phyloP scores from a whole-genome alignment of 2,329 filamentous ascomycete species.

The Camptophora hylomeconis region DNA sequence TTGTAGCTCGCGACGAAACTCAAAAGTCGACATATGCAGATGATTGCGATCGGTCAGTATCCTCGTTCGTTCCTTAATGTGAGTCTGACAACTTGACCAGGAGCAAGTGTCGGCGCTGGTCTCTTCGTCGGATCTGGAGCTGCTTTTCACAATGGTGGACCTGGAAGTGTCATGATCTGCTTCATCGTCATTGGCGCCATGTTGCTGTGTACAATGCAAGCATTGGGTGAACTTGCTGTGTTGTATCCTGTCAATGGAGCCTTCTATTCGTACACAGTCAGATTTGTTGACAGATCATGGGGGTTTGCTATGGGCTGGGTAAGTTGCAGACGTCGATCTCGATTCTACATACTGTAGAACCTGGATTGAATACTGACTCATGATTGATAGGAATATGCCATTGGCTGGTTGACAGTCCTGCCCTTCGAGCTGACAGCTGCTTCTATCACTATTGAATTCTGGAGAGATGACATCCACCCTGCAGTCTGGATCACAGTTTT shows the following conservation, averaged over 20 bases:
- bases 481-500: slow-evolving; percentile 54
- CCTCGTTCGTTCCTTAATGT: background rate
- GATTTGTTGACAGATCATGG: slow-evolving; percentile 35
- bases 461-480: slow-evolving; percentile 18
- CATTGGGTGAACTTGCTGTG: slow-evolving; percentile 68
- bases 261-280: slow-evolving; percentile 56
- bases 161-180: slow-evolving; percentile 24
- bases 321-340: slow-evolving; percentile 20
- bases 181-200: slow-evolving; percentile 49
- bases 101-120: slow-evolving; percentile 24
- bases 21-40: slow-evolving; percentile 18
- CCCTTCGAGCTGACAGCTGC: slow-evolving; percentile 15
- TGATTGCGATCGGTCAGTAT: slow-evolving; percentile 18
- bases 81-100: slow-evolving; percentile 4
- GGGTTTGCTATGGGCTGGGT: slow-evolving; percentile 33
- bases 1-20: slow-evolving; percentile 8
- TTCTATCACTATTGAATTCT: slow-evolving; percentile 14
- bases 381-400: slow-evolving; percentile 12
- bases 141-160: slow-evolving; percentile 25
- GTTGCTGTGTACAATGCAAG: slow-evolving; percentile 28
- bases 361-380: slow-evolving; percentile 17
- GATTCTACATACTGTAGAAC: slow-evolving; percentile 18
- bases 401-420: slow-evolving; percentile 12
- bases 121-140: slow-evolving; percentile 26
- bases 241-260: slow-evolving; percentile 62